Evolutionary conservation across 2,329 filamentous ascomycete genomes (phyloP).

Genomic region (Triangularia verruculosa): DNA sequence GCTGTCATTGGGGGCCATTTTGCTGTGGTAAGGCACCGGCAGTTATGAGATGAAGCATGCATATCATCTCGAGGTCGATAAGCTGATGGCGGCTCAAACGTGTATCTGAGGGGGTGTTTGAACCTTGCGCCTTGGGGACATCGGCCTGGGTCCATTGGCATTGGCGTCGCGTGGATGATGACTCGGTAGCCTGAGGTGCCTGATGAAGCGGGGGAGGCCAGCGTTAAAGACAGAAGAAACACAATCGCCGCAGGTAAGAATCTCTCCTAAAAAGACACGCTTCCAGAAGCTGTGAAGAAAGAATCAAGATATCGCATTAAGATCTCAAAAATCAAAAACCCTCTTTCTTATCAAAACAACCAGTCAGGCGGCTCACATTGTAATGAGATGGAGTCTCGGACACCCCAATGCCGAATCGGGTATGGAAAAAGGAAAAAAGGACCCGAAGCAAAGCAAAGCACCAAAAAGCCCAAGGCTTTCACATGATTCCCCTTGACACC

Average conservation of each 20-base stretch:
- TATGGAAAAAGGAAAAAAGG: not conserved
- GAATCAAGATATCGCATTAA: not conserved
- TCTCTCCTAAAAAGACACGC: too few relatives aligned
- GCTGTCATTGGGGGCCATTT: not conserved
- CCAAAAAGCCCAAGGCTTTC: slow-evolving; percentile 4
- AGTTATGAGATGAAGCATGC: not conserved
- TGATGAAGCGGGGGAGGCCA: too few relatives aligned
- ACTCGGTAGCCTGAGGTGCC: not conserved
- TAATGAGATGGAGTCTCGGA: too few relatives aligned
- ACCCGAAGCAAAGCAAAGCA: too few relatives aligned
- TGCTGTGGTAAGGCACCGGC: not conserved
- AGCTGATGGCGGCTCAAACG: not conserved
- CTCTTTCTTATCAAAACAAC: not conserved
- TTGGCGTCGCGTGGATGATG: not conserved
- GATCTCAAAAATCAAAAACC: not conserved
- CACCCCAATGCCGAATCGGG: not conserved
- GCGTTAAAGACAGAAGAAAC: too few relatives aligned
- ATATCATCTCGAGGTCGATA: not conserved
- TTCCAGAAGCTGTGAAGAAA: too few relatives aligned
- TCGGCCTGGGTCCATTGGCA: not conserved
- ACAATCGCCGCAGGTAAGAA: too few relatives aligned
- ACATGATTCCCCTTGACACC: slow-evolving; percentile 5
- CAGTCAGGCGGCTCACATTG: not conserved
- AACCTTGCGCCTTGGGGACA: not conserved
- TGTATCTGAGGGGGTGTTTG: not conserved